Conservation (phyloP, 495 filamentous ascomycete genomes). For the Penicillium crystallinum region DNA sequence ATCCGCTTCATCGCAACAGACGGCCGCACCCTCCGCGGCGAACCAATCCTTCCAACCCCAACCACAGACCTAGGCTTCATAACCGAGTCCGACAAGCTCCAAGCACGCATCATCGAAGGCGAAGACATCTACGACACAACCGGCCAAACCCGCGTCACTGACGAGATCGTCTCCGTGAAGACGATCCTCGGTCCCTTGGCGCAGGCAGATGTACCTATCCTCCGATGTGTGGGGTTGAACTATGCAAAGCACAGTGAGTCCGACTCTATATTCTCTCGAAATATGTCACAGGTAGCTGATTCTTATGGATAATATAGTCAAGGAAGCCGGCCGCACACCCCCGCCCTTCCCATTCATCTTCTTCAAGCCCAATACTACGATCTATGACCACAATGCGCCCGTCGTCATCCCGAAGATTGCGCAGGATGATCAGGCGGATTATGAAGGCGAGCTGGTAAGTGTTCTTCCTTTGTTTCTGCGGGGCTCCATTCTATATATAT, state of each 20-base stretch:
- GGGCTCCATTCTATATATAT: not conserved
- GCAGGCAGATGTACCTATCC: constrained; percentile 30
- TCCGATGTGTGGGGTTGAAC: constrained; percentile 39
- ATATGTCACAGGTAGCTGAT: not conserved
- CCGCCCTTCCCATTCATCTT: constrained; percentile 48
- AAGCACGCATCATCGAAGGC: constrained; percentile 35
- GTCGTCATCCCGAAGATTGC: constrained; percentile 45
- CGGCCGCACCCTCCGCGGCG: constrained; percentile 39
- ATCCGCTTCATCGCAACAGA: constrained; percentile 47
- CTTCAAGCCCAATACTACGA: constrained; percentile 44
- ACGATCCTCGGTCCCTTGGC: constrained; percentile 33
- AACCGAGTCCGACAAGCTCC: constrained; percentile 28
- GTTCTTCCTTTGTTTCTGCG: not conserved
- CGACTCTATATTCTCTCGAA: not conserved
- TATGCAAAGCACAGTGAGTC: constrained; percentile 36
- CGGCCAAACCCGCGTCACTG: constrained; percentile 27
- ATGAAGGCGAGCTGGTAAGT: constrained; percentile 49
- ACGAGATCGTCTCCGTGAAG: constrained; percentile 32
- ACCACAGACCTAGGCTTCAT: constrained; percentile 38
- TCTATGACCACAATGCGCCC: constrained; percentile 36
- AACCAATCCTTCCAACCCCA: constrained; percentile 39
- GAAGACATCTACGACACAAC: constrained; percentile 37
- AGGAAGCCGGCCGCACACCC: constrained; percentile 43
- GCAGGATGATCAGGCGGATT: constrained; percentile 47
- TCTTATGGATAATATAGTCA: no score